Percentiles rank a stretch among this genome's conserved stretches.
These are phyloP conservation scores for Erodium chrysanthum DNA, from an alignment of 441 rosid species.

Conservation along the genomic window DNA sequence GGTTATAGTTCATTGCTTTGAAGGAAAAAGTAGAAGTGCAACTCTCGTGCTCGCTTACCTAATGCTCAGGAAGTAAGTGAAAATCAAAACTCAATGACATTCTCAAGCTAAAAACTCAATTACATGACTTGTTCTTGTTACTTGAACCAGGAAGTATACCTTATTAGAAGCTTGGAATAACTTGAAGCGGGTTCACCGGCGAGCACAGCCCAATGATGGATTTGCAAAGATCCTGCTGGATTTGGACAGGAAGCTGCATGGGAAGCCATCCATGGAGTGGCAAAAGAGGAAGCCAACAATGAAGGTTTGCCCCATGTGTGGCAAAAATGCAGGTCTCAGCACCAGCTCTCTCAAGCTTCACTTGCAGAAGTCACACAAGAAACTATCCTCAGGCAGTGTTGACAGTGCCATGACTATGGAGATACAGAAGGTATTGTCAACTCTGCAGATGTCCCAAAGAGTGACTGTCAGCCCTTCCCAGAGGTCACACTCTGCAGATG, in stretches of 20 bases:
- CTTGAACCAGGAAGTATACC: constrained; percentile 38
- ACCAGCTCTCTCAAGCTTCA: constrained; percentile 90
- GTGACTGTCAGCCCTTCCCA: no score
- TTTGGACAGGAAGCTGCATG: constrained; percentile 61
- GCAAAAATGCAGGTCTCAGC: constrained; percentile 89
- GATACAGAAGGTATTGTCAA: constrained; percentile 78
- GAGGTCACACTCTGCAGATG: no score
- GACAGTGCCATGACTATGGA: constrained; percentile 98
- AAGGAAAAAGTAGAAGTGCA: constrained; percentile 97
- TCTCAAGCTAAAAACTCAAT: no score
- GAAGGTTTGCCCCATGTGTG: constrained; percentile 89
- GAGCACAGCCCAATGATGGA: constrained; percentile 97
- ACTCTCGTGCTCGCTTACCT: constrained; percentile 75
- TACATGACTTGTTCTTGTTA: no score
- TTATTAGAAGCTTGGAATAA: constrained; percentile 69
- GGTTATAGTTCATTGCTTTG: constrained; percentile 91
- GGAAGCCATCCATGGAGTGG: constrained; percentile 94
- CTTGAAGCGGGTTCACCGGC: constrained; percentile 67
- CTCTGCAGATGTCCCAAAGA: constrained; percentile 38
- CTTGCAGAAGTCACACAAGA: constrained; percentile 78
- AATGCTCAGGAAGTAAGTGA: constrained; percentile 46
- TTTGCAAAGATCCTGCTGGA: constrained; percentile 56
- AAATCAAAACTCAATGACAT: no score
- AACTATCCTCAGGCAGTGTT: constrained; percentile 82
- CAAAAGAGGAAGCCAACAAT: constrained; percentile 69